These are phyloP conservation scores for Sindora glabra DNA, from an alignment of 306 rosid genomes.

Conservation along the genomic window DNA sequence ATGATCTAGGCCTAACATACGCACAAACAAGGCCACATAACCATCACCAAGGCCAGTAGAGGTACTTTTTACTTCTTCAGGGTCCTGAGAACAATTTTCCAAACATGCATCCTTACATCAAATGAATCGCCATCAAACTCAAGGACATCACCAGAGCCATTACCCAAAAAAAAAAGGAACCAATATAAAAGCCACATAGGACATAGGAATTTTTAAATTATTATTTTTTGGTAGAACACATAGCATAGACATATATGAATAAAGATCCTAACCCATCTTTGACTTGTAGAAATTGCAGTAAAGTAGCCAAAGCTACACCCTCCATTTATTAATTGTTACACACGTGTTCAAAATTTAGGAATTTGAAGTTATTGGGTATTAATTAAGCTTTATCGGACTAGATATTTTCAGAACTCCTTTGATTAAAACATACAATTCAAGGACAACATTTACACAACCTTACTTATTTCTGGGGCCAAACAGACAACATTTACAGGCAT, in stretches of 20 bases:
- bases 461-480: too few relatives aligned
- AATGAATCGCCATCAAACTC: background rate
- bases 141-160: background rate
- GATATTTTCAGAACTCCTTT: too few relatives aligned
- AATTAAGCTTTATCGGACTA: too few relatives aligned
- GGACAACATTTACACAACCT: too few relatives aligned
- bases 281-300: background rate
- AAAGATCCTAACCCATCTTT: background rate
- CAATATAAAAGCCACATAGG: background rate
- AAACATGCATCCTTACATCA: slow-evolving; percentile 1
- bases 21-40: slow-evolving; percentile 67
- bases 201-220: too few relatives aligned
- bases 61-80: slow-evolving; percentile 29
- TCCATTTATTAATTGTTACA: background rate
- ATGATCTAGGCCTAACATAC: slow-evolving; percentile 81
- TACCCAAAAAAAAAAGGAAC: background rate
- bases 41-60: slow-evolving; percentile 45
- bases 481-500: background rate
- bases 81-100: slow-evolving; percentile 38
- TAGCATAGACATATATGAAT: background rate
- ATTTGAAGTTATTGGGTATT: too few relatives aligned
- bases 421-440: too few relatives aligned
- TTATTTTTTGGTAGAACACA: too few relatives aligned
- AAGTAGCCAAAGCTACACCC: background rate
- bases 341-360: too few relatives aligned